Percentiles rank a stretch among this genome's conserved stretches.
phyloP scores from a whole-genome alignment of 164 flowering plant species.

The Kingdonia uniflora region DNA sequence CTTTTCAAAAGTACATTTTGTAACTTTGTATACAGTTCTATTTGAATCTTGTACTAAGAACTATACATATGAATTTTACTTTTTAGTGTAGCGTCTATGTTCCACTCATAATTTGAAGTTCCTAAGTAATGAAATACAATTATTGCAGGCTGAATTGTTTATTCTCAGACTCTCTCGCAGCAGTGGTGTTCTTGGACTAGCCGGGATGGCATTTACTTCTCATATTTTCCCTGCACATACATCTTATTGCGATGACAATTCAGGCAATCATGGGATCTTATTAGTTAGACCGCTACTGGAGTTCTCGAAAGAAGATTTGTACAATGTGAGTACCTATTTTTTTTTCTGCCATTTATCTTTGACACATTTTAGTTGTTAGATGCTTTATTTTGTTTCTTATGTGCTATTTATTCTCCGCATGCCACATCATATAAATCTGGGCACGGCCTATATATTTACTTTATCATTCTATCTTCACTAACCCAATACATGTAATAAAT shows the following conservation, averaged over 20 bases:
- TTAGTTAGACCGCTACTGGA: constrained; percentile 74
- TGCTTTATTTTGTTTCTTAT: not conserved
- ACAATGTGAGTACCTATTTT: constrained; percentile 35
- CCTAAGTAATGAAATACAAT: not conserved
- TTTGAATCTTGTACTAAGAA: too few species aligned
- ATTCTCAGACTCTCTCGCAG: constrained; percentile 74
- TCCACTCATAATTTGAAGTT: not conserved
- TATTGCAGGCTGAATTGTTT: constrained; percentile 86
- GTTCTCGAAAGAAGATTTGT: constrained; percentile 72
- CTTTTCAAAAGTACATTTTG: too few species aligned
- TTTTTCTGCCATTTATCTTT: not conserved
- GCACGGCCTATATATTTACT: too few species aligned
- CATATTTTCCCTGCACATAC: constrained; percentile 40
- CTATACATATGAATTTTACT: not conserved
- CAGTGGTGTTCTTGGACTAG: constrained; percentile 91
- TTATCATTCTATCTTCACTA: too few species aligned
- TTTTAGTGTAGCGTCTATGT: not conserved
- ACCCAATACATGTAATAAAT: too few species aligned
- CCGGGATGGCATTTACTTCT: constrained; percentile 81
- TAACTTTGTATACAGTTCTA: too few species aligned
- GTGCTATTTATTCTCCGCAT: not conserved
- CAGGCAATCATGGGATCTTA: constrained; percentile 34
- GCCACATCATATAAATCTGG: not conserved
- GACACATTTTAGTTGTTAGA: not conserved
- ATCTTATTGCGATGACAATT: constrained; percentile 19